Base-by-base conservation (phyloP, 768 basidiomycete genomes). In the Porpolomopsis calyptriformis region DNA sequence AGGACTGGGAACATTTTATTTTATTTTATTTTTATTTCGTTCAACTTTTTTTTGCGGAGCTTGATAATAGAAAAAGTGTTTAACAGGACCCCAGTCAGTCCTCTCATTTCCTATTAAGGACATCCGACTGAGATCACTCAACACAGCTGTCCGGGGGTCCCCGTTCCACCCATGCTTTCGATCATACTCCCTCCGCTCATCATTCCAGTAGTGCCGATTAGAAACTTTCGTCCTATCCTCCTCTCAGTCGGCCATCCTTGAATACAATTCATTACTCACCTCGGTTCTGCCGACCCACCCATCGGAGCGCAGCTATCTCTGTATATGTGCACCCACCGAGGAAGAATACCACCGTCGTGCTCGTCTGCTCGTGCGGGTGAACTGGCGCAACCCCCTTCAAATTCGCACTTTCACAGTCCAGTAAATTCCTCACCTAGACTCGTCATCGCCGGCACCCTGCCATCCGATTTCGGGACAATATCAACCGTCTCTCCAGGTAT, bases 271-370 rank as follows among this genome's bases (percentile, higher is more conserved):
- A 48, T 29, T 27, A 58, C 64, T 22, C 56, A 79, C 90, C 93
- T 72, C 74, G 76, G 53, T 83, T 84, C 61, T 91, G 90, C 54
- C 82, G 76, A 46, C 80, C 75, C 57, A 94, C 83, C 90, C 91
- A 96, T 60, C 96, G 73, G 53, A 99, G 61, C 4, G 94, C 94
- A 29, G 96, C 83, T 49, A 98, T 91, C 67, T 98, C 96, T 7
- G 94, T 94, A 55, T 88, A 96, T 10, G 96, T 99, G 61, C 92
- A 92, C 3, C 94, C 96, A 22, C 96, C 96, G 25, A 98, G 65
- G 76, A 98, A 97, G 66, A 97, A 96, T 8, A 99, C 86, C 14
- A 94, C 76, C 2, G 91, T 94, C 4, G 84, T 94, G 6, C 80
- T 85, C 2, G 75, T 66, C 55, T 76, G 73, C 50, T 82, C 85